Conservation (phyloP, 306 rosid species). For the Vicia faba region DNA sequence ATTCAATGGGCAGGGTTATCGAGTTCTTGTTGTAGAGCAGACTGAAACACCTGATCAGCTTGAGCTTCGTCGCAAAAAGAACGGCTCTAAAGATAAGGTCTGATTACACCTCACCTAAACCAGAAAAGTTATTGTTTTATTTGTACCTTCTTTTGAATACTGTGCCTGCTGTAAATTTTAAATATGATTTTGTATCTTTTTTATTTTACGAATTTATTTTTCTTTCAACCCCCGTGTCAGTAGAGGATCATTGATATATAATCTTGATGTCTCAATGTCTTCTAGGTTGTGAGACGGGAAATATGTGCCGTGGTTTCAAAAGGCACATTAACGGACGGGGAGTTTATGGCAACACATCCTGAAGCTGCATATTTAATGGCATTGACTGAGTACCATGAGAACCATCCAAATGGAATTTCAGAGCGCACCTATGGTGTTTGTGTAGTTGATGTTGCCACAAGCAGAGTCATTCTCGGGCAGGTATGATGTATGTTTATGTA, state of each 20-base stretch:
- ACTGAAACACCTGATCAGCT: conserved; percentile 98
- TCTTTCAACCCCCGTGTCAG: not conserved
- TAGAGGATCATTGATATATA: conserved; percentile 21
- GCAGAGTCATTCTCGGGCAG: conserved; percentile 90
- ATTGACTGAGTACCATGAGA: conserved; percentile 62
- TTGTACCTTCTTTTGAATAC: not conserved
- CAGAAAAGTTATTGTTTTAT: conserved; percentile 27
- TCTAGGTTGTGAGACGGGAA: conserved; percentile 93
- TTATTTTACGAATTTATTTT: conserved; percentile 3
- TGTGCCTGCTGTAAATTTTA: conserved; percentile 16
- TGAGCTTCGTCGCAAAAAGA: conserved; percentile 83
- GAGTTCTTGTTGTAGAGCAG: conserved; percentile 95
- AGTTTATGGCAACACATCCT: conserved; percentile 75
- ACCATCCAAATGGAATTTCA: conserved; percentile 45
- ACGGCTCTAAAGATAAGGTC: conserved; percentile 92
- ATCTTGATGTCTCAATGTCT: conserved; percentile 26
- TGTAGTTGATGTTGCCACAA: conserved; percentile 76
- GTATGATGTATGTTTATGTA: conserved; percentile 57
- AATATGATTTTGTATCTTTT: conserved; percentile 4
- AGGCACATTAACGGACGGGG: conserved; percentile 90
- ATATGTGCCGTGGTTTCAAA: conserved; percentile 90
- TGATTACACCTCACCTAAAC: conserved; percentile 18
- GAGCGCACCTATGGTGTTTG: conserved; percentile 77
- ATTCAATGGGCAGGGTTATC: conserved; percentile 69
- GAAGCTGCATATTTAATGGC: conserved; percentile 91